Evolutionary conservation across 495 filamentous ascomycete genomes (phyloP).

Genomic region (Neurospora sp.): DNA sequence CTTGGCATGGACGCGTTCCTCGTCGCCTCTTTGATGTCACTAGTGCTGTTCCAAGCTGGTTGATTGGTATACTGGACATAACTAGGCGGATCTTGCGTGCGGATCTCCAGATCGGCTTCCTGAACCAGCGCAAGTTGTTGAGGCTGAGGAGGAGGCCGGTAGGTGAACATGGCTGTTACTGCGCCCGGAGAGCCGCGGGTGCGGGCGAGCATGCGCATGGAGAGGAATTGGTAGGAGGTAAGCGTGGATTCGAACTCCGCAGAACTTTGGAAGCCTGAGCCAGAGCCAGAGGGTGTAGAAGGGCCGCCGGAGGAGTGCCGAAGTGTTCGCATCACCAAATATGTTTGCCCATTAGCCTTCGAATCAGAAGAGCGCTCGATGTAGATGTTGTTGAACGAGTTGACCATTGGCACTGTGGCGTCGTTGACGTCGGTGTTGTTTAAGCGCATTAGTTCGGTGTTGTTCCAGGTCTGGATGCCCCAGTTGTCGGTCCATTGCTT

Average conservation of each 20-base stretch:
- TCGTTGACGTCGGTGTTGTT: slow-evolving; percentile 26
- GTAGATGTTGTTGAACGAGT: slow-evolving; percentile 57
- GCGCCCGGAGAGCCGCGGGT: slow-evolving; percentile 46
- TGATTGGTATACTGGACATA: slow-evolving; percentile 67
- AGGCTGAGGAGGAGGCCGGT: slow-evolving; percentile 25
- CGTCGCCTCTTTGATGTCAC: slow-evolving; percentile 36
- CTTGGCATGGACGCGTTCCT: slow-evolving; percentile 34
- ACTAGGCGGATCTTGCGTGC: slow-evolving; percentile 47
- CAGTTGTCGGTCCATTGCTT: slow-evolving; percentile 40
- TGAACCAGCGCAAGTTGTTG: slow-evolving; percentile 32
- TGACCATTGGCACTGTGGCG: slow-evolving; percentile 42
- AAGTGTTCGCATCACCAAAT: slow-evolving; percentile 52
- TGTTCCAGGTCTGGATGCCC: slow-evolving; percentile 52
- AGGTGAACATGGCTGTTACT: slow-evolving; percentile 64
- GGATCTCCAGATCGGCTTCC: slow-evolving; percentile 71
- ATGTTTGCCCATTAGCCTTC: slow-evolving; percentile 32
- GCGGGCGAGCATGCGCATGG: slow-evolving; percentile 50
- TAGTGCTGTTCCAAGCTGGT: slow-evolving; percentile 39
- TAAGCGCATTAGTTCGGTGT: slow-evolving; percentile 15
- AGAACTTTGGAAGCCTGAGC: slow-evolving; percentile 42
- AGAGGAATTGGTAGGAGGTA: slow-evolving; percentile 48
- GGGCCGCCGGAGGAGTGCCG: slow-evolving; percentile 25
- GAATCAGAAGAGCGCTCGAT: slow-evolving; percentile 35
- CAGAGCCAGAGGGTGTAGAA: not conserved
- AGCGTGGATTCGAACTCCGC: slow-evolving; percentile 53